Evolutionary conservation across 768 basidiomycete species (phyloP).

Genomic region (Mycena belliarum): DNA sequence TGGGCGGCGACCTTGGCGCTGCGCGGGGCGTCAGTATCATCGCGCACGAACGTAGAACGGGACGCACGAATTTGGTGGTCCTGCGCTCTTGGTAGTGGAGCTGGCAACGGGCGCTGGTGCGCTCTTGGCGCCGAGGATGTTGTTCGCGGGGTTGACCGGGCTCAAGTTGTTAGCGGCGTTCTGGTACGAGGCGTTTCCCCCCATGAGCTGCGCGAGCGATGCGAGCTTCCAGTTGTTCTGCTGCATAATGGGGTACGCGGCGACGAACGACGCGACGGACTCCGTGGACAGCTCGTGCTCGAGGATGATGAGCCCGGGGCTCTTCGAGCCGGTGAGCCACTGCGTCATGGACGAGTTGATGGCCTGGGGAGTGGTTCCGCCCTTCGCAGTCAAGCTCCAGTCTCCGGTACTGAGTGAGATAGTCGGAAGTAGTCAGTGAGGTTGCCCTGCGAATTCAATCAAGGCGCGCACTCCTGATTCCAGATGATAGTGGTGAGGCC

Average conservation of each 20-base stretch:
- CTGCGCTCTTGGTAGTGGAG: background rate
- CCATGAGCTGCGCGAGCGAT: conserved; percentile 51
- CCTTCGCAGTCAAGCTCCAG: conserved; percentile 61
- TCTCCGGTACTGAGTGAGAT: conserved; percentile 59
- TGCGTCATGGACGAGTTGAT: conserved; percentile 51
- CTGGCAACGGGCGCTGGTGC: background rate
- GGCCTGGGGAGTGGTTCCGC: conserved; percentile 43
- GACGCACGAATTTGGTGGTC: background rate
- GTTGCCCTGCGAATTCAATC: too few species aligned
- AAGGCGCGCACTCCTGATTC: conserved; percentile 73
- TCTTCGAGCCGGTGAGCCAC: conserved; percentile 66
- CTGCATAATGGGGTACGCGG: conserved; percentile 61
- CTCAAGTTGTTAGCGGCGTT: conserved; percentile 37
- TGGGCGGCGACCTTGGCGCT: background rate
- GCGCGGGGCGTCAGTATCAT: background rate
- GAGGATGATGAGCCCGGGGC: conserved; percentile 79
- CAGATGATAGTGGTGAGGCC: conserved; percentile 82
- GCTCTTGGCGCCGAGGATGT: conserved; percentile 29
- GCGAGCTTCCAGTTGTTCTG: conserved; percentile 70
- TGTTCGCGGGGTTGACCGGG: background rate
- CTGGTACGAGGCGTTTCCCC: conserved; percentile 43
- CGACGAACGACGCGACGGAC: conserved; percentile 67
- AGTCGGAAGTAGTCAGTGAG: too few species aligned
- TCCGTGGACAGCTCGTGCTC: conserved; percentile 76
- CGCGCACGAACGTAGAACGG: background rate